Conservation (phyloP, 2,329 filamentous ascomycete species). For the Aspergillus aculeatus region DNA sequence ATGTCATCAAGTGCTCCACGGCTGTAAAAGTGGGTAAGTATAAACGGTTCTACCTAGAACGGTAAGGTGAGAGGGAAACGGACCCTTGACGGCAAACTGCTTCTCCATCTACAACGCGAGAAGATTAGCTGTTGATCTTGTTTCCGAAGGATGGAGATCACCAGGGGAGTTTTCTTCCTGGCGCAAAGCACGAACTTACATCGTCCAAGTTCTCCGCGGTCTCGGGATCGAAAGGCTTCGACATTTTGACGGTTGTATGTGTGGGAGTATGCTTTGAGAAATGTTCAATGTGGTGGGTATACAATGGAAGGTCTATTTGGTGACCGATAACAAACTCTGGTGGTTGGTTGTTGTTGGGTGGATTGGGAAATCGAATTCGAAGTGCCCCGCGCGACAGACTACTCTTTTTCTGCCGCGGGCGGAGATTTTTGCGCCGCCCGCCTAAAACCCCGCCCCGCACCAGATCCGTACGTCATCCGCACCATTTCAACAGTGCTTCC, state of each 20-base stretch:
- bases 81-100: conserved; percentile 96
- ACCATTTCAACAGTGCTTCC: neutral
- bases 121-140: conserved; percentile 24
- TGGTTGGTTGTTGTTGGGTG: neutral
- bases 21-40: conserved; percentile 44
- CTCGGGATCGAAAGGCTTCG: conserved; percentile 54
- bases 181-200: conserved; percentile 46
- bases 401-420: conserved; percentile 33
- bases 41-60: neutral
- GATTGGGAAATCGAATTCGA: neutral
- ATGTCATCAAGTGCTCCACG: conserved; percentile 93
- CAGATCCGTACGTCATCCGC: conserved; percentile 13
- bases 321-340: neutral
- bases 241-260: conserved; percentile 30
- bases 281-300: conserved; percentile 1
- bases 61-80: conserved; percentile 2
- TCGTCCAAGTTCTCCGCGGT: conserved; percentile 69
- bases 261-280: neutral
- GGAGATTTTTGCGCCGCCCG: conserved; percentile 22
- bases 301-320: neutral
- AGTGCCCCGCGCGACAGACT: conserved; percentile 30
- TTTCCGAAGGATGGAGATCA: neutral
- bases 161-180: neutral
- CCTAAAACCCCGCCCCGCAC: conserved; percentile 12
- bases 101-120: conserved; percentile 75